Conservation (phyloP, 306 rosid genomes). For the Corylus americana region DNA sequence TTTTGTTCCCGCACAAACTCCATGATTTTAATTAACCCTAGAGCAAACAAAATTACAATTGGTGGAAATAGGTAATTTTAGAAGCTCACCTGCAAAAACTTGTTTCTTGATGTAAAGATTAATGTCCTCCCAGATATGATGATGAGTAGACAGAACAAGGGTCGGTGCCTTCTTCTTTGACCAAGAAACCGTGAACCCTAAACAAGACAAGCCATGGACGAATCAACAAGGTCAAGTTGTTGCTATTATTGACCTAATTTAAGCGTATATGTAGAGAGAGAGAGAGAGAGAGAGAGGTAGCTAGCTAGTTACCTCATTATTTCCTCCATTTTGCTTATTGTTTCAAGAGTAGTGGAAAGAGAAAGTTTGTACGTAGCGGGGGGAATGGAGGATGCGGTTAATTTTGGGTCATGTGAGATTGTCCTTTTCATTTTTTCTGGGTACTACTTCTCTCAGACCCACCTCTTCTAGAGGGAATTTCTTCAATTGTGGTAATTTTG, state of each 20-base stretch:
- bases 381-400: constrained; percentile 59
- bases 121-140: constrained; percentile 26
- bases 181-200: constrained; percentile 59
- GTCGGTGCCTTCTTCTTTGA: constrained; percentile 61
- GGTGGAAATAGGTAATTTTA: too few relatives aligned
- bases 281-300: too few relatives aligned
- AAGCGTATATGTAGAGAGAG: too few relatives aligned
- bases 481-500: not conserved
- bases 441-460: constrained; percentile 27
- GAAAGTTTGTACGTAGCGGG: constrained; percentile 57
- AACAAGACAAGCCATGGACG: constrained; percentile 32
- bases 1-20: constrained; percentile 30
- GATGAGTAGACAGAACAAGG: constrained; percentile 12
- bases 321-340: not conserved
- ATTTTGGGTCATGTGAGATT: constrained; percentile 65
- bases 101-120: constrained; percentile 22
- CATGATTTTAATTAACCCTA: constrained; percentile 23
- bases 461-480: not conserved
- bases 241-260: constrained; percentile 47
- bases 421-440: constrained; percentile 52
- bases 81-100: constrained; percentile 25
- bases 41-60: too few relatives aligned
- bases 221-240: constrained; percentile 26
- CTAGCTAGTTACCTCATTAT: too few relatives aligned
- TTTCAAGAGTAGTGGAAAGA: not conserved